Conservation (phyloP, 1,139 yeast genomes). For the Debaryomyces fabryi region DNA sequence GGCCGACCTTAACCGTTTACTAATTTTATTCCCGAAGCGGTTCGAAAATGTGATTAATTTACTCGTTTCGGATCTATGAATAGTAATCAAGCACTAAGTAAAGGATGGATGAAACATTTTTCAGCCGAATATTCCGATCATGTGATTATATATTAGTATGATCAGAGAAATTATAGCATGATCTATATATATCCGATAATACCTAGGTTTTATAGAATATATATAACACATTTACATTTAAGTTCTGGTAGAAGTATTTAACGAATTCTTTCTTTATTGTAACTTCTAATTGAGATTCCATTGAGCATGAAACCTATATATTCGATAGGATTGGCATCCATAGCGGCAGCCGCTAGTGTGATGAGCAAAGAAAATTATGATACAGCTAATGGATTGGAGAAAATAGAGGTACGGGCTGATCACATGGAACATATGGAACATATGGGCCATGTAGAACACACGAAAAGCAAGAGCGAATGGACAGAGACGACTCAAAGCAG, state of each 20-base stretch:
- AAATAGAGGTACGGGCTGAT: neutral
- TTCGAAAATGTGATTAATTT: neutral
- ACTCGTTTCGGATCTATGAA: neutral
- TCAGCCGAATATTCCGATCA: conserved; percentile 21
- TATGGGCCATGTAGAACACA: conserved; percentile 16
- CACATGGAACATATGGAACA: conserved; percentile 11
- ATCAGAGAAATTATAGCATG: neutral
- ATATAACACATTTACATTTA: neutral
- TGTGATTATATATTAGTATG: conserved; percentile 12
- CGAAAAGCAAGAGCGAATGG: conserved; percentile 1
- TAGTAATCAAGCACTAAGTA: neutral
- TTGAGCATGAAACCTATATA: neutral
- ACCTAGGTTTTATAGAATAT: conserved; percentile 5
- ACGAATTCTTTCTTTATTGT: neutral
- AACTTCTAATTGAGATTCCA: neutral
- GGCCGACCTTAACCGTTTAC: neutral
- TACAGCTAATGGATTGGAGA: neutral
- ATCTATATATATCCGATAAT: neutral
- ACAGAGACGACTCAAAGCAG: conserved; percentile 1
- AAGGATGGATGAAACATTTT: neutral
- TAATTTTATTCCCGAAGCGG: neutral
- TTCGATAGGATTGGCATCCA: neutral
- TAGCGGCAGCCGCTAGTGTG: conserved; percentile 4
- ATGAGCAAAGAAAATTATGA: neutral
- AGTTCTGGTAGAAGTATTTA: neutral